A percentile compares a stretch with the other conserved stretches of the same genome.
Conservation (phyloP, 352 stramenopile species). For the Phytophthora citricola region DNA sequence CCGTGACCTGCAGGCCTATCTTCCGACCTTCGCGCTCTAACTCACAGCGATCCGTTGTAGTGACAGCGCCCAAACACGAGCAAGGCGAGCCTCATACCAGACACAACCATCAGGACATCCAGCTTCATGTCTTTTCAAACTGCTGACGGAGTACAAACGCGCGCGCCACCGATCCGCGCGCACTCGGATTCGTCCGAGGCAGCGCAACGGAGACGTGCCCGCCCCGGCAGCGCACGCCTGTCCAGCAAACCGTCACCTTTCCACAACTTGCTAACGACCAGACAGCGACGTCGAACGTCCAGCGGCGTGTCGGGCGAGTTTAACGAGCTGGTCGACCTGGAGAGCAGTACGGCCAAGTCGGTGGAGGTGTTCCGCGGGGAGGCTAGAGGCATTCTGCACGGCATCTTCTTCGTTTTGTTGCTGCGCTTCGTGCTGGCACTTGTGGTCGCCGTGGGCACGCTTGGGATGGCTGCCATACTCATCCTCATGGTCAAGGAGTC, state of each 20-base stretch:
- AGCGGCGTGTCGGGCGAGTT: constrained; percentile 43
- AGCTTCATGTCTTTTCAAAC: constrained; percentile 14
- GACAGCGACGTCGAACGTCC: constrained; percentile 35
- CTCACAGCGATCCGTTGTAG: neutral
- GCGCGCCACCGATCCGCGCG: constrained; percentile 11
- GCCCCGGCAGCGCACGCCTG: constrained; percentile 23
- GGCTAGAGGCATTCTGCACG: constrained; percentile 60
- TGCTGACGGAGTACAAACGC: neutral
- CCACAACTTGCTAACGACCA: constrained; percentile 27
- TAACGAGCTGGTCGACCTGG: constrained; percentile 46
- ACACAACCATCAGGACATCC: constrained; percentile 3
- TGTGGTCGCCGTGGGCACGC: constrained; percentile 40
- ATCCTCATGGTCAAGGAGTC: constrained; percentile 52
- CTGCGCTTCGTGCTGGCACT: constrained; percentile 58
- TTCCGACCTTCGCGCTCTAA: constrained; percentile 11
- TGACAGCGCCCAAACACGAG: constrained; percentile 1
- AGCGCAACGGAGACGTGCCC: constrained; percentile 11
- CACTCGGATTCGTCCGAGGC: constrained; percentile 23
- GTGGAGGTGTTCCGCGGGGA: constrained; percentile 66
- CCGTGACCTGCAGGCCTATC: constrained; percentile 1
- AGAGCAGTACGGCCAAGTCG: constrained; percentile 59
- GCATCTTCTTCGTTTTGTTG: constrained; percentile 68
- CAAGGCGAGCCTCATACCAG: neutral
- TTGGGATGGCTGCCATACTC: constrained; percentile 39
- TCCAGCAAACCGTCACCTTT: constrained; percentile 22